Base-by-base conservation (phyloP, 371 early-diverging fungal species). In the Syncephalastrum racemosum region DNA sequence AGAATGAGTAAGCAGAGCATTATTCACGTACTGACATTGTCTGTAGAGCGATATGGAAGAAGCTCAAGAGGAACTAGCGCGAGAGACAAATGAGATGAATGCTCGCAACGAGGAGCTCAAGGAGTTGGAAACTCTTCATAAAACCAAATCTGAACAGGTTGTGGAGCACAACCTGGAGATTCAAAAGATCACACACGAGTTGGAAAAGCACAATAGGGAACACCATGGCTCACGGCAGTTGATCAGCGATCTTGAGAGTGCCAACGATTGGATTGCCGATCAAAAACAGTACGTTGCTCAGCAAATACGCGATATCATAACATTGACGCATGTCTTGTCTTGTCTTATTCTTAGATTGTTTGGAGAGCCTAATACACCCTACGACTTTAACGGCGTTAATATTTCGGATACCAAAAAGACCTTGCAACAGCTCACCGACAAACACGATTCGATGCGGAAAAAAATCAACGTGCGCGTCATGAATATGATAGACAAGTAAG, bases 381-480 rank as follows among this genome's bases (percentile, higher is more conserved):
- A 87, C 63, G 96, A 97, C 63, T 97, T 92, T 70, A 68, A 63
- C 12, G 76, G 80, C 24, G 75, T 85, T 41, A 86, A 92, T 64
- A 74, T 93, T 0, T 67, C 61, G 3, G 92, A 95, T 60, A 72
- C 82, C 18, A 79, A 80, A 61, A 87, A 88, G 55, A 84, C 85
- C 27, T 66, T 92, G 36, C 80, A 82, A 56, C 88, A 89, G 58
- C 66, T 96, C 36, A 80, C 82, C 39, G 83, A 86, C 22, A 84
- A 89, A 58, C 84, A 90, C 63, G 87, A 92, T 10, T 75, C 78
- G 5, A 75, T 97, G 79, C 84, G 90, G 51, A 90, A 92, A 56
- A 92, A 88, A 56, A 88, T 97, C 55, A 96, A 98, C 68, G 87
- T 87, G 3, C 88, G 92, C 16, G 98, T 94, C n/a, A 91, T 97